phyloP scores from a whole-genome alignment of 2,329 filamentous ascomycete species.

The Phoma sp. region DNA sequence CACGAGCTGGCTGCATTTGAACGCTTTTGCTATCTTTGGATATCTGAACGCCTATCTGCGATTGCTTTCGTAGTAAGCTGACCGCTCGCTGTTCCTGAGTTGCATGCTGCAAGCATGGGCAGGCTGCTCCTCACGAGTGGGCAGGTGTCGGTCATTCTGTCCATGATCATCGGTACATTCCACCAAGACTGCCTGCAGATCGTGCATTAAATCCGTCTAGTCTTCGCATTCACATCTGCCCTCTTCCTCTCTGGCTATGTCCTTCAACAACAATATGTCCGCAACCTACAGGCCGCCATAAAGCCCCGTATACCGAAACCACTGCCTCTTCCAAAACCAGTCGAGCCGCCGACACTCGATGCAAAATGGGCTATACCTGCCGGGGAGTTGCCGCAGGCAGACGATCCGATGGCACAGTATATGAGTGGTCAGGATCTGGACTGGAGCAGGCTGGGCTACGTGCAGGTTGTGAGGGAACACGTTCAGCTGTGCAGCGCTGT shows the following conservation, averaged over 20 bases:
- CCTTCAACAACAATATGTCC: slow-evolving; percentile 84
- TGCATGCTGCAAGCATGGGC: slow-evolving; percentile 27
- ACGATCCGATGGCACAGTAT: slow-evolving; percentile 41
- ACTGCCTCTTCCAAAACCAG: slow-evolving; percentile 41
- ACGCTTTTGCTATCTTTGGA: neutral
- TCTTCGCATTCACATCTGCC: slow-evolving; percentile 77
- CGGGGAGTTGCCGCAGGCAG: slow-evolving; percentile 32
- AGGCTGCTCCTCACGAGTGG: slow-evolving; percentile 69
- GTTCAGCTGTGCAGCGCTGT: slow-evolving; percentile 57
- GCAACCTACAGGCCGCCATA: slow-evolving; percentile 76
- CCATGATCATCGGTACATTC: slow-evolving; percentile 65
- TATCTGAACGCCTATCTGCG: neutral
- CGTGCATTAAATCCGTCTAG: slow-evolving; percentile 39
- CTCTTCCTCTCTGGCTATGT: slow-evolving; percentile 89
- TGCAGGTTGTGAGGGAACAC: slow-evolving; percentile 54
- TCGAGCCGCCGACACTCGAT: slow-evolving; percentile 42
- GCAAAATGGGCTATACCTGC: slow-evolving; percentile 46
- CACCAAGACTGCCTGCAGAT: neutral
- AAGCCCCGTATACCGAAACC: slow-evolving; percentile 57
- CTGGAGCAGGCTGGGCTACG: slow-evolving; percentile 55
- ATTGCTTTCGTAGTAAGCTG: neutral
- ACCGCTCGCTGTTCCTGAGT: too few relatives aligned
- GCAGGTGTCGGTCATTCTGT: slow-evolving; percentile 72
- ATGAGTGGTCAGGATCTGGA: slow-evolving; percentile 47
- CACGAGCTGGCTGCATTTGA: slow-evolving; percentile 20